Conservation (phyloP, 1,284 basidiomycete genomes). For the Cerrena zonata region DNA sequence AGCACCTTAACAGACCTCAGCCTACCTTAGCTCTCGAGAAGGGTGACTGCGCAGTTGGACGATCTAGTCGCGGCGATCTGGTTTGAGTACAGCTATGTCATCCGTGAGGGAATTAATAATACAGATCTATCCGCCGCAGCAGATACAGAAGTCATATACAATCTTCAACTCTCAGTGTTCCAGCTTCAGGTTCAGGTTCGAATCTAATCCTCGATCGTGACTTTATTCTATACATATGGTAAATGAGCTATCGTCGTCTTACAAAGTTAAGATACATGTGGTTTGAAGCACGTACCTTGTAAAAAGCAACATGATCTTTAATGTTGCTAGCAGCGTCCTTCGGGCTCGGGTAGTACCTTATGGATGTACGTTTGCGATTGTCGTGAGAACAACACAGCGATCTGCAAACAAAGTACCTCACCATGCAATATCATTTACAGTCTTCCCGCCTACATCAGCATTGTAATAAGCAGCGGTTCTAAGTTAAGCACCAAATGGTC, state of each 20-base stretch:
- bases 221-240: neutral
- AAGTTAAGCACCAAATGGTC: constrained; percentile 3
- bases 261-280: neutral
- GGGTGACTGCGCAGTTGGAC: no score
- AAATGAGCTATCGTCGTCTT: neutral
- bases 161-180: no score
- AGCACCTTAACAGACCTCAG: no score
- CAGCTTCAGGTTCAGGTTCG: no score
- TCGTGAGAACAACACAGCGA: neutral
- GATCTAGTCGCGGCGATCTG: no score
- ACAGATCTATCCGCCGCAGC: no score
- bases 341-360: constrained; percentile 58
- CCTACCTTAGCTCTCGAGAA: no score
- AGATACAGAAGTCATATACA: no score
- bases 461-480: constrained; percentile 62
- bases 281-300: constrained; percentile 41
- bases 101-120: no score
- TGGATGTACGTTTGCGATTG: neutral
- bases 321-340: constrained; percentile 49
- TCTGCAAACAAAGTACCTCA: constrained; percentile 22
- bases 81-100: no score
- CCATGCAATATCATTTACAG: constrained; percentile 58
- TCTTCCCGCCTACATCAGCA: constrained; percentile 41
- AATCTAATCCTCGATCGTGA: neutral
- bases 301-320: constrained; percentile 58